Evolutionary conservation across 371 early-diverging fungal genomes (phyloP).

Genomic region (Mucor irregularis): DNA sequence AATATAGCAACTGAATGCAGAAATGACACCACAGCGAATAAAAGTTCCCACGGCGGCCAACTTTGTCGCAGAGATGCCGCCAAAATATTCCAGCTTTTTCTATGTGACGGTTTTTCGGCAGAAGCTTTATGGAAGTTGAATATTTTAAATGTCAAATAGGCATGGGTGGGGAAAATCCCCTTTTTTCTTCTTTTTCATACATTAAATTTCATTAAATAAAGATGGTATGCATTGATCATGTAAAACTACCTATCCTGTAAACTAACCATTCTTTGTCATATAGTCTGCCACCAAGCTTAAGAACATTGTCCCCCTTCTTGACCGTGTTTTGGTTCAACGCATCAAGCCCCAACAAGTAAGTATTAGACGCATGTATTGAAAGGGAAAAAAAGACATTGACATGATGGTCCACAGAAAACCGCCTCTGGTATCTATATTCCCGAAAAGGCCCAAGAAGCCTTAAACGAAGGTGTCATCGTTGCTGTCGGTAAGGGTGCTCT

Average conservation of each 20-base stretch:
- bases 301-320: constrained; percentile 76
- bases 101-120: neutral
- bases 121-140: no score
- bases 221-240: neutral
- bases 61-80: no score
- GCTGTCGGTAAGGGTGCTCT: constrained; percentile 93
- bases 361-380: neutral
- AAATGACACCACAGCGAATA: no score
- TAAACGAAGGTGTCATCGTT: constrained; percentile 93
- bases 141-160: neutral
- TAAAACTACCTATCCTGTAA: neutral
- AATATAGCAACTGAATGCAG: neutral
- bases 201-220: neutral
- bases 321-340: constrained; percentile 96
- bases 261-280: neutral
- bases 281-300: constrained; percentile 57
- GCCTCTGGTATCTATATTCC: constrained; percentile 95
- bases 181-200: neutral
- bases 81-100: constrained; percentile 13
- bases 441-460: constrained; percentile 94
- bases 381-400: neutral
- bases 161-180: neutral
- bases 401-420: constrained; percentile 69
- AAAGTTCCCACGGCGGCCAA: constrained; percentile 1
- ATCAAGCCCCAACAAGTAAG: constrained; percentile 93